A percentile compares a stretch with the other conserved stretches of the same genome.
Conservation (phyloP, 371 early-diverging fungal species). For the Chytridium lagenaria region DNA sequence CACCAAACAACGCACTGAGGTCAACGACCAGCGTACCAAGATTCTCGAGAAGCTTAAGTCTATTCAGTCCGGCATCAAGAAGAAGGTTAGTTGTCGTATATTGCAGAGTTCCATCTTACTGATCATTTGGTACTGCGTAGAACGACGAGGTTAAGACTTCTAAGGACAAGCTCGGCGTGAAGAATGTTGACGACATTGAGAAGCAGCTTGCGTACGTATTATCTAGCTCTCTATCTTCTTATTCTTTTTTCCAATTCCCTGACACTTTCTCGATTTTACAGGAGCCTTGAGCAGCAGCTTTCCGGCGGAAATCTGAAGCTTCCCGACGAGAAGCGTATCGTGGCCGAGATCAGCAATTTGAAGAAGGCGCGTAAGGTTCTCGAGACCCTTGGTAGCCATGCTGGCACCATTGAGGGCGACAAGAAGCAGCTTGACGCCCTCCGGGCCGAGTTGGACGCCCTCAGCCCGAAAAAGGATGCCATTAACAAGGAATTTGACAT, state of each 20-base stretch:
- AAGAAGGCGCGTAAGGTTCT: slow-evolving; percentile 80
- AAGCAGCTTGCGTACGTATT: slow-evolving; percentile 69
- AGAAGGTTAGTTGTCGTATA: slow-evolving; percentile 71
- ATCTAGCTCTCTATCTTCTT: neutral
- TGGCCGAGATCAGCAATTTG: slow-evolving; percentile 80
- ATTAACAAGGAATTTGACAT: slow-evolving; percentile 41
- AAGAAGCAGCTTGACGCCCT: slow-evolving; percentile 49
- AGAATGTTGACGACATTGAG: slow-evolving; percentile 80
- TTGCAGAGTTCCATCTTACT: no score
- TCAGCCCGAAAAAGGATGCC: slow-evolving; percentile 47
- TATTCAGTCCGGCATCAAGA: slow-evolving; percentile 72
- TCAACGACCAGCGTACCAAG: slow-evolving; percentile 45
- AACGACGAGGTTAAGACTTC: slow-evolving; percentile 71
- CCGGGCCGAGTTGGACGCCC: slow-evolving; percentile 41
- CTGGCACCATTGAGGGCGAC: slow-evolving; percentile 75
- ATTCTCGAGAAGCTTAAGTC: slow-evolving; percentile 68
- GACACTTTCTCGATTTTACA: slow-evolving; percentile 29
- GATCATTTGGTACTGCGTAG: no score
- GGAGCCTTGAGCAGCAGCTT: slow-evolving; percentile 78
- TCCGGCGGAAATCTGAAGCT: slow-evolving; percentile 77
- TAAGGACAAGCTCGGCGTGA: slow-evolving; percentile 81
- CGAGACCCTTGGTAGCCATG: slow-evolving; percentile 63
- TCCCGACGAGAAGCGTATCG: slow-evolving; percentile 86
- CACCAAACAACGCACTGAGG: slow-evolving; percentile 61
- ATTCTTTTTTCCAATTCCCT: slow-evolving; percentile 26